Evolutionary conservation across 2,329 filamentous ascomycete species (phyloP), one percentile per base, ranked within the genome.

Genomic region (Colletotrichum navitas): DNA sequence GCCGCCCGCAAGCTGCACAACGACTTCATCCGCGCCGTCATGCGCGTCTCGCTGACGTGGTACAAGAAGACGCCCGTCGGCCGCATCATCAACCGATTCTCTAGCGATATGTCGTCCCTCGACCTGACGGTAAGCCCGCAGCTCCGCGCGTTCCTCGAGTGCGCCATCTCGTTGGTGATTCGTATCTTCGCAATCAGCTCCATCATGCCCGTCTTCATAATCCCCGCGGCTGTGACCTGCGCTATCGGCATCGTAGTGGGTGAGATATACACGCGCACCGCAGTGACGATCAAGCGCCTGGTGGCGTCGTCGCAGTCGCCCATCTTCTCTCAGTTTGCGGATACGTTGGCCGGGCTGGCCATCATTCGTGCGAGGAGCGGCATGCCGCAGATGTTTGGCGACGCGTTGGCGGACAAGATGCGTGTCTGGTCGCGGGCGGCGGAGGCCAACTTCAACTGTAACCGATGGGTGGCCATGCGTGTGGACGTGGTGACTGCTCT

Each of bases 401-500:
- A 83, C 34, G 81, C 86, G 43, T 77, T 89, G n/a, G 87, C 87
- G 1, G 80, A 85, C 36, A 86, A 85, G 74, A 72, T 89, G 41
- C 81, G 85, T 1, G 76, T 83, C 0, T 86, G 84, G 78, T 82
- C 84, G 14, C 82, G 83, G 7, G 80, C 86, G 0, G 79, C 82
- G 0, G 86, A 89, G 75, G 80, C 87, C 1, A 85, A 83, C 58
- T 88, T 83, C 73, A 89, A 88, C 76, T 85, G 85, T 71, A 90
- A 90, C 75, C 84, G 88, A 10, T 90, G 88, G 88, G 85, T 90
- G 3, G 82, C 84, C 1, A 82, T 89, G 49, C 84, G 88, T 6
- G 81, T 88, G 5, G 87, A 89, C 72, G 82, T 88, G 74, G 84
- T 87, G 63, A 88, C 87, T 1, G 86, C 87, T 0, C 77, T 87